phyloP scores from a whole-genome alignment of 352 stramenopile genomes.

The Globisporangium solare region DNA sequence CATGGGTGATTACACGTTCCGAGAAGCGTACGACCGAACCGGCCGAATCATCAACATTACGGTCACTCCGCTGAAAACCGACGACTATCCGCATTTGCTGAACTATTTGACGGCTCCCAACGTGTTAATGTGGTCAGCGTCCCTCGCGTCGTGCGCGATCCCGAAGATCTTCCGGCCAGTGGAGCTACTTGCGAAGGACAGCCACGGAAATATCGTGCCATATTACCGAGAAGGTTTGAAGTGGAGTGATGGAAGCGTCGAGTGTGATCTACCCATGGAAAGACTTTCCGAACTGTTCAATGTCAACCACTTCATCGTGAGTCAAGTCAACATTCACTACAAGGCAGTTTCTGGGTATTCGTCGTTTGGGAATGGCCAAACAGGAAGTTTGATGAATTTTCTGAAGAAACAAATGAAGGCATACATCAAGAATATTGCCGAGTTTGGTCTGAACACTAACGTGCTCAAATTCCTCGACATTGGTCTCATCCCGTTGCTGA shows the following conservation, averaged over 20 bases:
- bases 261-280: slow-evolving; percentile 96
- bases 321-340: slow-evolving; percentile 91
- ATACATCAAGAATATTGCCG: slow-evolving; percentile 86
- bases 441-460: slow-evolving; percentile 81
- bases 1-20: slow-evolving; percentile 98
- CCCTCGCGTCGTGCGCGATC: slow-evolving; percentile 93
- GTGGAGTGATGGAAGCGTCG: slow-evolving; percentile 94
- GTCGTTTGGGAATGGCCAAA: slow-evolving; percentile 69
- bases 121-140: slow-evolving; percentile 97
- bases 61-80: slow-evolving; percentile 88
- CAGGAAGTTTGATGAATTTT: slow-evolving; percentile 88
- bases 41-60: slow-evolving; percentile 99
- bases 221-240: slow-evolving; percentile 81
- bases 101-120: slow-evolving; percentile 99
- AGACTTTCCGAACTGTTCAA: slow-evolving; percentile 97
- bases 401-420: slow-evolving; percentile 93
- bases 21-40: slow-evolving; percentile 97
- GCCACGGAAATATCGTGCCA: slow-evolving; percentile 72
- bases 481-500: slow-evolving; percentile 74
- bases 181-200: slow-evolving; percentile 94
- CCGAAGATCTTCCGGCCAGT: slow-evolving; percentile 94
- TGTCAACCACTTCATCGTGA: slow-evolving; percentile 99
- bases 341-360: slow-evolving; percentile 81
- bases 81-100: slow-evolving; percentile 94
- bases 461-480: slow-evolving; percentile 84